Base-by-base conservation (phyloP, 108 stramenopile species). In the Skeletonema grethae region DNA sequence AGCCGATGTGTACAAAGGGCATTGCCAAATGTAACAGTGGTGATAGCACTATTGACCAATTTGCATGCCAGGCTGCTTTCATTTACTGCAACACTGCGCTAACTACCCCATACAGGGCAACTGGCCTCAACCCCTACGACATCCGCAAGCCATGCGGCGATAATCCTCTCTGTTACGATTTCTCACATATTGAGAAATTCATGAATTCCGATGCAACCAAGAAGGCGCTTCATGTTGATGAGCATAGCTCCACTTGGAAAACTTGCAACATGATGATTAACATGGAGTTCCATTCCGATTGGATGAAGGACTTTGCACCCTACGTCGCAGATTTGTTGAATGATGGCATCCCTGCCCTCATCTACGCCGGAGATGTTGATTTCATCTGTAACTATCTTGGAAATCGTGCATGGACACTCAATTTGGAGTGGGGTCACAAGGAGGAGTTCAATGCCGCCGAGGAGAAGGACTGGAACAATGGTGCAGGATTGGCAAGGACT, bases 301-400 rank as follows among this genome's bases (percentile, higher is more conserved):
- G 94, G 97, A 97, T 97, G 96, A 87, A 88, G 62, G 83, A 95
- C 63, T 96, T 93, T 69, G 80, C 91, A 41, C 67, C 74, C 31
- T 84, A 85, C 60, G 82, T 98, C 13, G 83, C 83, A 0, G 96
- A 97, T 45, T 63, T 98, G 73, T 80, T 98, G 62, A 79, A 93
- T 70, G 89, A 75, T 45, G 94, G 90, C 25, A 84, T 90, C 36
- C 92, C 90, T 10, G 90, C 91, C 4, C 84, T 97, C 48, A 93
- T 99, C 67, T 99, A 99, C 78, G 97, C 96, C 28, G 96, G 98
- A 45, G 98, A 99, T 76, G 83, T 92, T 16, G 98, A 99, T 80
- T 98, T 93, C 80, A 98, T 99, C 73, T 97, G 97, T 86, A 97
- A 99, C 85, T 97, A 95, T 79, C 76, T 98, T 29, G 98, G 98